phyloP scores from a whole-genome alignment of 2,329 filamentous ascomycete genomes.

The Tolypocladium ovalisporum region DNA sequence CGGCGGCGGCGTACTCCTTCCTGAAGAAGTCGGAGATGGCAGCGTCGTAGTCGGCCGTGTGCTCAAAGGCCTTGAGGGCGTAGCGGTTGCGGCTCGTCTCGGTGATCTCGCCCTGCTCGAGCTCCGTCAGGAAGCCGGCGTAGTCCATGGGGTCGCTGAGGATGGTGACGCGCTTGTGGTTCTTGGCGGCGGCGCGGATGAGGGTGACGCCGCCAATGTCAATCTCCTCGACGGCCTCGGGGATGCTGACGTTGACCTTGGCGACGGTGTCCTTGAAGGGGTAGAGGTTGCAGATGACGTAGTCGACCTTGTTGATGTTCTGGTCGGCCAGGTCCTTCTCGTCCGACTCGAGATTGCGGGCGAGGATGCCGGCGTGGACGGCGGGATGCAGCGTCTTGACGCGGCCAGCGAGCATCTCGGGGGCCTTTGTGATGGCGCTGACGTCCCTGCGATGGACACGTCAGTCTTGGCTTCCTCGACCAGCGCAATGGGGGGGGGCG shows the following conservation, averaged over 20 bases:
- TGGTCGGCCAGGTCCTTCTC: constrained; percentile 94
- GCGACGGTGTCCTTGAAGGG: constrained; percentile 98
- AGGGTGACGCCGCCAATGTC: constrained; percentile 97
- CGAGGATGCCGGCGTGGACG: constrained; percentile 83
- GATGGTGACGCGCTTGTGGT: constrained; percentile 91
- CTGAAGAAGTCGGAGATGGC: constrained; percentile 97
- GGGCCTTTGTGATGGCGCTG: constrained; percentile 90
- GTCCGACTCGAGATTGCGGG: constrained; percentile 86
- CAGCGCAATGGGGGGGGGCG: not conserved
- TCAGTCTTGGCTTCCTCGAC: not conserved
- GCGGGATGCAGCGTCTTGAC: constrained; percentile 93
- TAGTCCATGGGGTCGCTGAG: constrained; percentile 92
- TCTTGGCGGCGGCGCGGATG: constrained; percentile 93
- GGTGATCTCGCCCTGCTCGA: constrained; percentile 76
- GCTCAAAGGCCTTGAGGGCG: constrained; percentile 95
- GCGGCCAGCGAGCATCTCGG: constrained; percentile 84
- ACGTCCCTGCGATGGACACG: constrained; percentile 59
- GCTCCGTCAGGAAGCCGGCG: constrained; percentile 82
- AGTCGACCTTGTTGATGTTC: constrained; percentile 92
- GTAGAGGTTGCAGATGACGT: constrained; percentile 96
- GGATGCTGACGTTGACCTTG: constrained; percentile 93
- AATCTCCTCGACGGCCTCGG: constrained; percentile 96
- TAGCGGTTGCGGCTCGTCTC: constrained; percentile 79
- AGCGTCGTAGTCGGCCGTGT: constrained; percentile 92
- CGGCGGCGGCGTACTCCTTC: constrained; percentile 85